Conservation (phyloP, 2,329 filamentous ascomycete species). For the Aspergillus uvarum region DNA sequence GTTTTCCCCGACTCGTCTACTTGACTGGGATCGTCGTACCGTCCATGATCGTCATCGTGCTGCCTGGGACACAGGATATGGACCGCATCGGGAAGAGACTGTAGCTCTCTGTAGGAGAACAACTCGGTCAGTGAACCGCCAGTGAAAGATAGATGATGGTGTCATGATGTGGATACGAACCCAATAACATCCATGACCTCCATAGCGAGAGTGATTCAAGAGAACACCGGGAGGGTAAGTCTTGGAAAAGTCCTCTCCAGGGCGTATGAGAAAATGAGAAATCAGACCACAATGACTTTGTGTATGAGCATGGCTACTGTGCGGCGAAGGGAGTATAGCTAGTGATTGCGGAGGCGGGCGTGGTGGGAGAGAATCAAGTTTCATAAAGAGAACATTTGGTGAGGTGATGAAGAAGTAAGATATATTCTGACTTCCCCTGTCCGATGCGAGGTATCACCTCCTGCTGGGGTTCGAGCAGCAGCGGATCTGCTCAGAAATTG, state of each 20-base stretch:
- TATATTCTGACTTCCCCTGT: neutral
- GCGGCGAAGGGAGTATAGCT: conserved; percentile 6
- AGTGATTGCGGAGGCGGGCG: neutral
- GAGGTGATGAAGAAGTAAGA: neutral
- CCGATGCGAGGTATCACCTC: neutral
- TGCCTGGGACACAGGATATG: conserved; percentile 70
- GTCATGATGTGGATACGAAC: conserved; percentile 28
- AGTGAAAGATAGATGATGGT: neutral
- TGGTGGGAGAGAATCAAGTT: neutral
- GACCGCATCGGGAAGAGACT: conserved; percentile 45
- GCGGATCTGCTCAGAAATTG: neutral
- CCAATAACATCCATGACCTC: conserved; percentile 45
- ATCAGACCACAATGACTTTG: conserved; percentile 3
- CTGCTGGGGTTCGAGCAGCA: neutral
- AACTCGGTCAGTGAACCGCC: conserved; percentile 15
- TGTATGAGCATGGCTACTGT: conserved; percentile 19
- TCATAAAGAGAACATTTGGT: neutral
- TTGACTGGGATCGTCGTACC: conserved; percentile 60
- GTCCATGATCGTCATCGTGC: conserved; percentile 61
- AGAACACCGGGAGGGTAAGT: neutral
- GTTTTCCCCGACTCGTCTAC: conserved; percentile 46
- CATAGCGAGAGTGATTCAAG: conserved; percentile 22
- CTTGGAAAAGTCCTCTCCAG: neutral
- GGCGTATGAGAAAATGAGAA: neutral
- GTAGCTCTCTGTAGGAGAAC: conserved; percentile 39